A percentile compares a stretch with the other conserved stretches of the same genome.
Evolutionary conservation across 352 stramenopile species (phyloP).

Genomic region (Poterioochromonas sp.): DNA sequence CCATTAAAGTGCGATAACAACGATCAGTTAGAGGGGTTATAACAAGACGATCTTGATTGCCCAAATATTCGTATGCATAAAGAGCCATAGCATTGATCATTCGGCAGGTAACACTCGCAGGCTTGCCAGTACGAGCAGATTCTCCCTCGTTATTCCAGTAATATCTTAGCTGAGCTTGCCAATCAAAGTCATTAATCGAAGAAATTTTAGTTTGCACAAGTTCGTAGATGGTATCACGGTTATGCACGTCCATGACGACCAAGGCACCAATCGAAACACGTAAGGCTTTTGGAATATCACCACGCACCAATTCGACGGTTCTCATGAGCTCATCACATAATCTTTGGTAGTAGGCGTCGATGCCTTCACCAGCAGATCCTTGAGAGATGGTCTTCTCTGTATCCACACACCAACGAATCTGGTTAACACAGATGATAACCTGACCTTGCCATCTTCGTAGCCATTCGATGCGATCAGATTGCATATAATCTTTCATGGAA

Average conservation of each 20-base stretch:
- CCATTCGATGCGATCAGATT: constrained; percentile 73
- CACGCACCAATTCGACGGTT: constrained; percentile 79
- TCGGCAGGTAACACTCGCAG: constrained; percentile 54
- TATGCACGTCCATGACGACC: constrained; percentile 90
- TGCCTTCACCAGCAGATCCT: constrained; percentile 39
- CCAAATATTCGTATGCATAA: constrained; percentile 84
- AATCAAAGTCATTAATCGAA: constrained; percentile 77
- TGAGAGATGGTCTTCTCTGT: constrained; percentile 57
- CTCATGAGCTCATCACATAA: constrained; percentile 63
- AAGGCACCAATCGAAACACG: constrained; percentile 75
- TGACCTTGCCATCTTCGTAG: constrained; percentile 81
- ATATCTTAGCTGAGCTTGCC: constrained; percentile 79
- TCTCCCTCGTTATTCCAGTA: constrained; percentile 71
- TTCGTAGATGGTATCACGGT: constrained; percentile 62
- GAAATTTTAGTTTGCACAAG: constrained; percentile 46
- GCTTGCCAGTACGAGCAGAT: constrained; percentile 72
- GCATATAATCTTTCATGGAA: constrained; percentile 69
- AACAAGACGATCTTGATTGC: constrained; percentile 80
- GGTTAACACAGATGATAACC: constrained; percentile 78
- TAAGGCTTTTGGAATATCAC: constrained; percentile 79
- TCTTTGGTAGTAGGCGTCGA: constrained; percentile 46
- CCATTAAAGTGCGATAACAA: constrained; percentile 90
- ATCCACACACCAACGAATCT: constrained; percentile 75
- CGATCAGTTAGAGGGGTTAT: constrained; percentile 89
- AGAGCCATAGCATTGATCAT: constrained; percentile 85